Base-by-base conservation (phyloP, 1,284 basidiomycete species). In the Ganoderma leucocontextum region DNA sequence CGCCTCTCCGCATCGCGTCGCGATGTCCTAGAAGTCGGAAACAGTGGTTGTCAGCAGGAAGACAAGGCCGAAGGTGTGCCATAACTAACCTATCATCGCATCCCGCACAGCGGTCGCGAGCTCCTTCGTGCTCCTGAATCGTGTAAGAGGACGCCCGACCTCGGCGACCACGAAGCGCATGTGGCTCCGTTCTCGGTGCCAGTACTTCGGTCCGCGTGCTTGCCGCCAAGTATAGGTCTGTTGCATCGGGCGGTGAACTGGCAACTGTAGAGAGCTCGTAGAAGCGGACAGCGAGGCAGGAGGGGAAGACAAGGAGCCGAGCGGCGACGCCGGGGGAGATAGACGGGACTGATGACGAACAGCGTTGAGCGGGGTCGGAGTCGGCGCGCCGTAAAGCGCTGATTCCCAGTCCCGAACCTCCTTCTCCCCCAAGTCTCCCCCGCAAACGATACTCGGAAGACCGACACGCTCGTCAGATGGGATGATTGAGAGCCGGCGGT, bases 101-200 rank as follows among this genome's bases (percentile, higher is more conserved):
- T 73, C 72, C 9, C 68, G 67, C 7, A 71, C 12, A 1, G 68
- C 70, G 1, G 2, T 19, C 0, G 66, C 63, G 12, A 71, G 19
- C 52, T 73, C 68, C 17, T 41, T 60, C 1, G 68, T 73, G 17
- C 64, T 68, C 41, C 33, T 60, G 49, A 68, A 67, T 17, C 65
- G 17, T 0, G 55, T 68, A 2, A 73, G 62, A 1, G 72, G 63
- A 3, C 68, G 69, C 13, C 72, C 69, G 2, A 71, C 62, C 2
- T 66, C 60, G 12, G 62, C 63, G 6, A 71, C 57, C 3, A 73
- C 70, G 12, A 73, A 60, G 1, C 72, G 69, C 67, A 71, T 66
- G n/a, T 73, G 72, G 39, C 72, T 73, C 0, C 72, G 69, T 36
- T 73, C 72, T 33, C 33, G 52, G 38, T 60, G 60, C 57, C 53